phyloP scores from a whole-genome alignment of 192 early-diverging fungal genomes.

The Spizellomyces punctatus region DNA sequence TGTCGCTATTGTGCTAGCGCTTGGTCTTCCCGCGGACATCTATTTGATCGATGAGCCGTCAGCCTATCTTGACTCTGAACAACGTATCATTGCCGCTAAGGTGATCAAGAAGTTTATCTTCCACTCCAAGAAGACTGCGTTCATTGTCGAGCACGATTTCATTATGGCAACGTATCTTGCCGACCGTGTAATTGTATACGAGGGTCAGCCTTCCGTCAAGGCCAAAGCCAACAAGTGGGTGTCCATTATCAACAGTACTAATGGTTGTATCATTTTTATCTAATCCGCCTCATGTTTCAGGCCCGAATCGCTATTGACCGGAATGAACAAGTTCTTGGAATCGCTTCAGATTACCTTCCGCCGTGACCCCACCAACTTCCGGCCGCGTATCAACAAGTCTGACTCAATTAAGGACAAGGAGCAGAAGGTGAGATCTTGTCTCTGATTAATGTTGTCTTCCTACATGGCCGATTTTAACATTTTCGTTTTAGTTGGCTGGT shows the following conservation, averaged over 20 bases:
- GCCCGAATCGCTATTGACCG: slow-evolving; percentile 87
- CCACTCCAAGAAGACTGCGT: slow-evolving; percentile 95
- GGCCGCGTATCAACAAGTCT: slow-evolving; percentile 96
- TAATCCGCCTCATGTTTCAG: slow-evolving; percentile 22
- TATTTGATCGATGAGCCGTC: slow-evolving; percentile 98
- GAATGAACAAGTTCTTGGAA: slow-evolving; percentile 97
- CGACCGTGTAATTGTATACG: slow-evolving; percentile 94
- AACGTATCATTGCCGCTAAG: slow-evolving; percentile 98
- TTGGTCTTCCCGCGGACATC: slow-evolving; percentile 92
- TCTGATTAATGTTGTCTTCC: not conserved
- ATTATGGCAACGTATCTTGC: slow-evolving; percentile 99
- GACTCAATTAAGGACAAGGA: slow-evolving; percentile 95
- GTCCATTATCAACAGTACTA: not conserved
- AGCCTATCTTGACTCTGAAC: slow-evolving; percentile 97
- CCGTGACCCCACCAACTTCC: slow-evolving; percentile 94
- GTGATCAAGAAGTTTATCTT: slow-evolving; percentile 98
- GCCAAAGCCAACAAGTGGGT: slow-evolving; percentile 74
- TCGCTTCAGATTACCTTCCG: slow-evolving; percentile 95
- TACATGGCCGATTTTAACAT: not conserved
- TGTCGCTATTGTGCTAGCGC: slow-evolving; percentile 89
- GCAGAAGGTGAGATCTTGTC: slow-evolving; percentile 70
- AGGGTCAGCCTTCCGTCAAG: slow-evolving; percentile 82
- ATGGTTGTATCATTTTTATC: not conserved
- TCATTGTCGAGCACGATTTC: slow-evolving; percentile 99
- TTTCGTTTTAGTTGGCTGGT: slow-evolving; percentile 22